Evolutionary conservation across 2,329 filamentous ascomycete genomes (phyloP), one percentile per base, ranked within the genome.

Genomic region (Fusarium concolor): DNA sequence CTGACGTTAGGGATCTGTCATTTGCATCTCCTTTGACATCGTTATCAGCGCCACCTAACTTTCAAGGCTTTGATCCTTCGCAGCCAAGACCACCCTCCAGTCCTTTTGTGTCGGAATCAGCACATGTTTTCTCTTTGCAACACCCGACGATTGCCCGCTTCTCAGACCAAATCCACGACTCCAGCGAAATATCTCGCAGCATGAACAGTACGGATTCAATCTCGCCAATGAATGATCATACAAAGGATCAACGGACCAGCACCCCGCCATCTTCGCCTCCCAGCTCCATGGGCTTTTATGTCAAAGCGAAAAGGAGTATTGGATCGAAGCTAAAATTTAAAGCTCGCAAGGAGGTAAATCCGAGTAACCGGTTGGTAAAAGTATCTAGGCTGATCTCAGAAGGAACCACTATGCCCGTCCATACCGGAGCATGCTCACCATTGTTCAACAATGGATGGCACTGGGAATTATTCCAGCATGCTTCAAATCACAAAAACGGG

Each of bases 71-170:
- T 38, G 61, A 67, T 18, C 51, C 68, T 9, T 43, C 52, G 7
- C 61, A 60, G 8, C 58, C 41, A 46, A 60, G 54, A 7, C 59
- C 51, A 12, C 68, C 78, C 2, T 63, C 72, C 14, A 85, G 81
- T 51, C 83, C 83, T 1, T 85, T 80, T 61, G 69, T 83, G 10
- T 82, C 81, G 1, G 84, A 86, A 62, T 79, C 80, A 17, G 81
- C 81, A 1, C 84, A 85, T 59, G 83, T 86, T 1, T 75, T 79
- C 5, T 84, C 83, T 0, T 69, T 86, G 5, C 84, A 86, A 56
- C 76, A 70, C 35, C 77, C 76, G 2, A 49, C 70, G 5, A 43
- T 56, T n/a, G 12, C 37, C 9, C 20, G 38, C 5, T 41, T 66
- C 38, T 37, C 71, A 9, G 46, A 63, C n/a, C 41, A 55, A 7